Evolutionary conservation across 768 basidiomycete species (phyloP), one percentile per base, ranked within the genome.

Genomic region (Pisolithus orientalis): DNA sequence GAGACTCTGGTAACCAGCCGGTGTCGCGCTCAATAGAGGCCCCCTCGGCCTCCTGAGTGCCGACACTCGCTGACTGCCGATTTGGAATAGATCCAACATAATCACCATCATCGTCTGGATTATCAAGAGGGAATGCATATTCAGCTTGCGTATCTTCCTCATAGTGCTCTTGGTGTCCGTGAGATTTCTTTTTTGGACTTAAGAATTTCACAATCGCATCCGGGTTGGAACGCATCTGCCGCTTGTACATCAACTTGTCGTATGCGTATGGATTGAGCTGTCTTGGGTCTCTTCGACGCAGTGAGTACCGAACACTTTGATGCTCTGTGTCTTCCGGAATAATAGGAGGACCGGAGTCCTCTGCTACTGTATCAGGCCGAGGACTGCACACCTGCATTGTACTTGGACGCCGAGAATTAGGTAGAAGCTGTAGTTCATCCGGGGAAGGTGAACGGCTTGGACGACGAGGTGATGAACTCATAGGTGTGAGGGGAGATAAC

Each of bases 231-330:
- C 71, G 72, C 56, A 89, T 65, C 47, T 75, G 72, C 13, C 65
- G 64, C 51, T 79, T 75, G 62, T 89, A 89, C 37, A 66, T 39
- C 10, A 69, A 39, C 48, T 77, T 70, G 53, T 89, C 86, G 32
- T 75, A 74, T 10, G 71, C 73, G 58, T 83, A 90, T 1, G 87
- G 87, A 11, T 78, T 74, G 14, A 82, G 54, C 60, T 90, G 87
- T 17, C 75, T 70, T 37, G 74, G 64, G 31, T 75, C 69, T 21
- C 87, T 78, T 44, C 62, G 59, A 34, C 87, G 81, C 37, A 88
- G 68, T 1, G 78, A 67, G 62, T 86, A 85, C 31, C 82, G 72
- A 27, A 58, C 51, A 28, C 57, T 44, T 14, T 53, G 59, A 3
- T 17, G 11, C 13, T 53, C 55, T 27, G 53, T 49, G 52, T 60